Base-by-base conservation (phyloP, 1,284 basidiomycete genomes). In the Ustilago crameri region DNA sequence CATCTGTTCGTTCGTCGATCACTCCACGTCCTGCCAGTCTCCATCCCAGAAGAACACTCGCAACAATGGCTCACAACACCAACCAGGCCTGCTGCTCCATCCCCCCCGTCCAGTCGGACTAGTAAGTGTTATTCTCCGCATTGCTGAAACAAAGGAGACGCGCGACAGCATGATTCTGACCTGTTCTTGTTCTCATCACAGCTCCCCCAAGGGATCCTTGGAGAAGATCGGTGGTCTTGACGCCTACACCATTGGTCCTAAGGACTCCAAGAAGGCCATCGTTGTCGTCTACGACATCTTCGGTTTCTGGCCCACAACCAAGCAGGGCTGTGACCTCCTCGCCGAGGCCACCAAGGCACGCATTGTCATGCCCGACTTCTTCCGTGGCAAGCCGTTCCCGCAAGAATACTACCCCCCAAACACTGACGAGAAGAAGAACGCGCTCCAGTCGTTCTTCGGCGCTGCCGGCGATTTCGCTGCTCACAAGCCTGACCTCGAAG, bases 361-460 rank as follows among this genome's bases (percentile, higher is more conserved):
- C 24, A 87, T 90, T 17, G 85, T 88, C 73, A 88, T 90, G 87
- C 89, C 89, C 27, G 88, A 90, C 82, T 89, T 89, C 81, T 89
- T 90, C 81, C 87, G 87, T 17, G 79, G 86, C 54, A 83, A 82
- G 51, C 85, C 88, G 0, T 89, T 87, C 82, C 85, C 87, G 1
- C 70, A 84, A 26, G 85, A 86, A 17, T 82, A 85, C 38, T 88
- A 87, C 82, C 89, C 89, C 17, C 88, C 89, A 37, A 55, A 76
- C 62, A 72, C 68, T 9, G 85, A 87, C 45, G 85, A 87, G 42
- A 74, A 78, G 68, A 72, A 79, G 51, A 60, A 74, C 27, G 85
- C 84, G 30, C 81, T 89, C 18, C 87, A 89, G 74, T 81, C 83
- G 20, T 90, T 78, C 64, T 73, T 63, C 58, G 57, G 56, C 27